Evolutionary conservation across 108 stramenopile genomes (phyloP), one percentile per base, ranked within the genome.

Genomic region (Nannochloropsis gaditana): DNA sequence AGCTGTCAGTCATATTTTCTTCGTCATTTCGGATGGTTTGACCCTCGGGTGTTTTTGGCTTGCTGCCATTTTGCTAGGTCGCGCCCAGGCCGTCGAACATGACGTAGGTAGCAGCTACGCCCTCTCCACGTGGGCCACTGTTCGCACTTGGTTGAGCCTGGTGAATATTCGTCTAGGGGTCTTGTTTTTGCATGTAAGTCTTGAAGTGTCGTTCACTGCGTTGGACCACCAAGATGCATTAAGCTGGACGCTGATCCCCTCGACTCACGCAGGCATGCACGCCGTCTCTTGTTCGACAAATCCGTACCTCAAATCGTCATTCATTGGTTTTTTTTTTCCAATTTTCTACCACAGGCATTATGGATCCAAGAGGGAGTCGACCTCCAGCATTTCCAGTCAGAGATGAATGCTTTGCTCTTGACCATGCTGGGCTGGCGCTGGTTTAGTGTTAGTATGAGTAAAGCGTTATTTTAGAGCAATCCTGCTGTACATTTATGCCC

Each of bases 41-140:
- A 73, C 59, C n/a, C 6, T 73, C 15, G 59, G 59, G 3, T 73
- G 59, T n/a, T 73, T 73, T 73, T 73, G 59, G 59, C 59, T 73
- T n/a, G 59, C 59, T n/a, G 59, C 59, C n/a, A n/a, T 73, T 4
- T n/a, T 73, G 59, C 59, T 73, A n/a, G 59, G 6, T 73, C 59
- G 59, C n/a, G 59, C 59, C n/a, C 59, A 73, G n/a, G 59, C 59
- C 19, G 59, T 73, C n/a, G 59, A 73, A n/a, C 8, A n/a, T 15
- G 59, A 73, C n/a, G 59, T 73, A n/a, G 8, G 59, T 73, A 73
- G 59, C n/a, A 73, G 59, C 59, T 73, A 73, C n/a, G 59, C 59
- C n/a, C 59, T 73, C 59, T 73, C 59, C 59, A 73, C 59, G 2
- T 73, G 59, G 59, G 8, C 59, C 19, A 73, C 59, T 73, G 15